Evolutionary conservation across 1,284 basidiomycete species (phyloP).

Genomic region (Singerocomus inundabilis): DNA sequence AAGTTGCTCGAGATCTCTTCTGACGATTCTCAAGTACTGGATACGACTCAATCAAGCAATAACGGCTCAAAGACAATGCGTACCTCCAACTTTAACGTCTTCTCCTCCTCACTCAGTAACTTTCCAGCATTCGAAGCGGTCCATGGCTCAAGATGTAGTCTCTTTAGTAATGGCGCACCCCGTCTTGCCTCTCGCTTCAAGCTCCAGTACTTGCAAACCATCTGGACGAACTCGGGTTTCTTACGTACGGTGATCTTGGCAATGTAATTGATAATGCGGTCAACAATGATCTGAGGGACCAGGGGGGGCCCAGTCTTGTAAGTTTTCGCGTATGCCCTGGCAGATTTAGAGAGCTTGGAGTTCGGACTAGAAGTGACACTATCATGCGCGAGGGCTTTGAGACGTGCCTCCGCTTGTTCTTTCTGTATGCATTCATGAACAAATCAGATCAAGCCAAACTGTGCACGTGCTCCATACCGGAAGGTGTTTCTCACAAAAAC

Average conservation of each 20-base stretch:
- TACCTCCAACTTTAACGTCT: constrained; percentile 81
- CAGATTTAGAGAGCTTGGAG: constrained; percentile 59
- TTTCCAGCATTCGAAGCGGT: constrained; percentile 71
- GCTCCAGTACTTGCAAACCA: constrained; percentile 94
- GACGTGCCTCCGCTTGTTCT: constrained; percentile 64
- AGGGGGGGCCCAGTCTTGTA: constrained; percentile 78
- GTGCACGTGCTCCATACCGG: constrained; percentile 54
- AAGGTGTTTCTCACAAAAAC: constrained; percentile 87
- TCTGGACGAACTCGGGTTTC: constrained; percentile 73
- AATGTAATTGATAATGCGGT: constrained; percentile 79
- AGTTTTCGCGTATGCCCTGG: constrained; percentile 77
- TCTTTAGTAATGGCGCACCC: constrained; percentile 91
- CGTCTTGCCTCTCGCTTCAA: constrained; percentile 90
- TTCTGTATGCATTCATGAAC: constrained; percentile 40
- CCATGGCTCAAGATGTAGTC: constrained; percentile 97
- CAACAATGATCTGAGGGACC: constrained; percentile 71
- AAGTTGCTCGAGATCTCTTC: constrained; percentile 77
- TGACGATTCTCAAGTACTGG: constrained; percentile 70
- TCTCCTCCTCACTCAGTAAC: constrained; percentile 80
- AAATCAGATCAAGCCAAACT: constrained; percentile 1
- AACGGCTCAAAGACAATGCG: constrained; percentile 5
- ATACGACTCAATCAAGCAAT: constrained; percentile 14
- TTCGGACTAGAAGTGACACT: constrained; percentile 39
- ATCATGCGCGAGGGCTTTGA: constrained; percentile 54
- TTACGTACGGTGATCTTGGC: constrained; percentile 72